Percentiles rank a stretch among this genome's conserved stretches.
phyloP scores from a whole-genome alignment of 1,139 yeast genomes.

The Citeromyces siamensis region DNA sequence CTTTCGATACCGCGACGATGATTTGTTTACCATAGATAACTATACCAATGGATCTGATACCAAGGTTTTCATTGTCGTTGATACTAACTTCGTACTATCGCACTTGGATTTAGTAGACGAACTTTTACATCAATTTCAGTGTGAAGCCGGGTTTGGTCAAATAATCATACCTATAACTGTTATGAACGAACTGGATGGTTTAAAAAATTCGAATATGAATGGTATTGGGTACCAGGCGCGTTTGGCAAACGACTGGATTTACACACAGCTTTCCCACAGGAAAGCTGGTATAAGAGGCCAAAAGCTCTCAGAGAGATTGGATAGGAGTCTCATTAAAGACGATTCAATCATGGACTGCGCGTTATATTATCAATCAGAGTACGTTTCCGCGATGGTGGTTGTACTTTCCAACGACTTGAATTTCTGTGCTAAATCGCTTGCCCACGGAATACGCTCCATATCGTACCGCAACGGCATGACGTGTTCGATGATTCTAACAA shows the following conservation, averaged over 20 bases:
- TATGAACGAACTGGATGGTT: slow-evolving; percentile 67
- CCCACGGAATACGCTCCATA: slow-evolving; percentile 57
- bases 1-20: slow-evolving; percentile 16
- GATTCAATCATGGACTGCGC: slow-evolving; percentile 86
- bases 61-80: slow-evolving; percentile 38
- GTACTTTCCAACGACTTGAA: slow-evolving; percentile 75
- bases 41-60: neutral
- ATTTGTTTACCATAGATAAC: neutral
- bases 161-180: slow-evolving; percentile 63
- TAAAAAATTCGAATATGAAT: slow-evolving; percentile 33
- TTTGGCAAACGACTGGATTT: slow-evolving; percentile 73
- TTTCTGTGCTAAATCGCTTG: slow-evolving; percentile 64
- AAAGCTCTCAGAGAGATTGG: slow-evolving; percentile 38
- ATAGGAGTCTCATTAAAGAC: slow-evolving; percentile 37
- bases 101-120: slow-evolving; percentile 46
- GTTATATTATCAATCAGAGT: slow-evolving; percentile 35
- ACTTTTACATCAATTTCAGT: slow-evolving; percentile 27
- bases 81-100: slow-evolving; percentile 67
- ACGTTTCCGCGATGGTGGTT: slow-evolving; percentile 36
- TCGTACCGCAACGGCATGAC: slow-evolving; percentile 49
- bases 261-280: slow-evolving; percentile 38
- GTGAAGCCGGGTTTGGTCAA: slow-evolving; percentile 19
- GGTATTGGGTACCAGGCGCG: slow-evolving; percentile 49
- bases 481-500: slow-evolving; percentile 43
- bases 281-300: slow-evolving; percentile 54